Percentiles rank a stretch among this genome's conserved stretches.
Evolutionary conservation across 2,329 filamentous ascomycete genomes (phyloP).

Genomic region (Colletotrichum tanaceti): DNA sequence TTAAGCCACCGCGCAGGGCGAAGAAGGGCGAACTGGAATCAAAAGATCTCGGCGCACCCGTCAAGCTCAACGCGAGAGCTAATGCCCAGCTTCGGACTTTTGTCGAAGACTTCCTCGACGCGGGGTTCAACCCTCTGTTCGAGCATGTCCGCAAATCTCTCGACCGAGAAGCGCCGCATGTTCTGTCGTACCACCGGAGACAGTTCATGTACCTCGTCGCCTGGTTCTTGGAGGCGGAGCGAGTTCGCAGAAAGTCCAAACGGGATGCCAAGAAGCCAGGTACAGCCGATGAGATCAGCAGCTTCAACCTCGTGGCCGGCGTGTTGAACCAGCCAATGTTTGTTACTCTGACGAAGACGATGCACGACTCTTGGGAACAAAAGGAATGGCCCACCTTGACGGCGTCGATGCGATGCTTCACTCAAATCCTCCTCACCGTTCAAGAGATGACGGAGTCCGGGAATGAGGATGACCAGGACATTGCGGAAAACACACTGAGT

Average conservation of each 20-base stretch:
- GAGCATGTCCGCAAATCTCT: conserved; percentile 87
- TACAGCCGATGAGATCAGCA: conserved; percentile 69
- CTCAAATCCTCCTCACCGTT: conserved; percentile 90
- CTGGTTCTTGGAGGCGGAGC: conserved; percentile 93
- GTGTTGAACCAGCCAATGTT: conserved; percentile 97
- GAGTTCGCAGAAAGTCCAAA: conserved; percentile 73
- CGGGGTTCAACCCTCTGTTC: conserved; percentile 93
- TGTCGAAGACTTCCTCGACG: conserved; percentile 93
- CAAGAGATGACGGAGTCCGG: conserved; percentile 90
- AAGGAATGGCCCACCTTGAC: conserved; percentile 91
- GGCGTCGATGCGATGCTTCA: conserved; percentile 92
- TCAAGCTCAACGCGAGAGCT: conserved; percentile 77
- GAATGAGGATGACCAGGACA: conserved; percentile 94
- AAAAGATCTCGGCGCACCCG: conserved; percentile 80
- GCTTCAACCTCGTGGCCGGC: conserved; percentile 86
- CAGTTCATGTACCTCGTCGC: conserved; percentile 94
- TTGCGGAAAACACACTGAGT: conserved; percentile 95
- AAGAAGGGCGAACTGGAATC: conserved; percentile 71
- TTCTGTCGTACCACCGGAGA: conserved; percentile 79
- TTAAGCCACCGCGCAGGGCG: conserved; percentile 79
- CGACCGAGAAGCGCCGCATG: conserved; percentile 86
- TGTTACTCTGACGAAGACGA: conserved; percentile 83
- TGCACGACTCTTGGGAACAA: conserved; percentile 81
- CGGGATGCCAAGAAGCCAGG: conserved; percentile 61
- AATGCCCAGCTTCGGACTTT: conserved; percentile 82